Base-by-base conservation (phyloP, 2,329 filamentous ascomycete genomes). In the Hirsutella minnesotensis region DNA sequence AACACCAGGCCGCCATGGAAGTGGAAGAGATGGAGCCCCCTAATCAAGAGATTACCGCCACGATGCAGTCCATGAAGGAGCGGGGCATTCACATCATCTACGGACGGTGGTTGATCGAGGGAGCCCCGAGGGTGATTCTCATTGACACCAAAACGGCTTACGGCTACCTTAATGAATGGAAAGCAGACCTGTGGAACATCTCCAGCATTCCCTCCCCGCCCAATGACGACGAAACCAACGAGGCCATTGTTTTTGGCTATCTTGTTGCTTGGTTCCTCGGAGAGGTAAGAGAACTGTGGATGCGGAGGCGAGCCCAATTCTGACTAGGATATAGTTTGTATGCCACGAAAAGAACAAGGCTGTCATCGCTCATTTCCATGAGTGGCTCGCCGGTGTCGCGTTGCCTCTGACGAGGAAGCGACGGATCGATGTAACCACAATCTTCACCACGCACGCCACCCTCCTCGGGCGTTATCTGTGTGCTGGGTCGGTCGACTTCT, bases 391-490 rank as follows among this genome's bases (percentile, higher is more conserved):
- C 10, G 92, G 90, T 65, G 92, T 96, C 40, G 90, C 86, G 40
- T 73, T 96, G 29, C 92, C 92, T 21, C 75, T 96, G 51, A 83
- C 81, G 67, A 94, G 94, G 70, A 95, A 86, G 74, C 81, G 92
- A 47, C 84, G 85, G 57, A 96, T 96, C 64, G 92, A 96, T 58
- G 77, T 95, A 40, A 96, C 92, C 16, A 96, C 92, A 52, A 96
- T 96, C 62, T 96, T 96, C 70, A 98, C 92, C 35, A 98, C 92
- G 2, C 92, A 96, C 65, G 92, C 92, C 20, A 96, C 92, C 5
- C 76, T 98, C 10, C 79, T 98, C 39, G 92, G 92, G 48, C 83
- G 92, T 56, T 96, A 98, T 60, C 84, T 96, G 39, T 96, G 92
- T 61, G 92, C 92, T 41, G 92, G 92, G 42, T 95, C 89, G 0